Evolutionary conservation across 1,284 basidiomycete genomes (phyloP).

Genomic region (Gymnopus androsaceus): DNA sequence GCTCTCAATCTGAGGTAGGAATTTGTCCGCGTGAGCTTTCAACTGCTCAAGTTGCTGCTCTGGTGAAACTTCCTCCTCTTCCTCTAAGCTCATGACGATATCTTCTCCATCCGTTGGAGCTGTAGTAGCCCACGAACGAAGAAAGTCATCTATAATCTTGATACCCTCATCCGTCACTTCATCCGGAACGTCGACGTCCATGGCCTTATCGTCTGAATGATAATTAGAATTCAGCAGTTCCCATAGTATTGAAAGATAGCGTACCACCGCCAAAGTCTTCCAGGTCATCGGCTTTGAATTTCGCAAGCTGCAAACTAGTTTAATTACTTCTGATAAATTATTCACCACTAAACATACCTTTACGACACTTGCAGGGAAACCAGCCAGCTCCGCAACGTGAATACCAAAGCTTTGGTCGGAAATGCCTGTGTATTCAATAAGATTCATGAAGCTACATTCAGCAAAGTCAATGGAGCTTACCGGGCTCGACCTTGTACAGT

Average conservation of each 20-base stretch:
- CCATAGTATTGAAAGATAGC: slow-evolving; percentile 14
- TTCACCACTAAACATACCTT: slow-evolving; percentile 54
- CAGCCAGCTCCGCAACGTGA: slow-evolving; percentile 94
- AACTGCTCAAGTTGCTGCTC: slow-evolving; percentile 71
- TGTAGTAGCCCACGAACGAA: slow-evolving; percentile 69
- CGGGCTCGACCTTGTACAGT: slow-evolving; percentile 94
- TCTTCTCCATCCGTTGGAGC: slow-evolving; percentile 30
- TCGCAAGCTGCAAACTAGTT: slow-evolving; percentile 68
- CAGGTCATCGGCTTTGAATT: slow-evolving; percentile 92
- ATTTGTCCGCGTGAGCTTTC: slow-evolving; percentile 66
- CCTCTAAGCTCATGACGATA: slow-evolving; percentile 26
- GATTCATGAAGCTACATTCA: not conserved
- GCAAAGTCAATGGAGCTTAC: slow-evolving; percentile 40
- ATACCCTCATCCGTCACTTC: slow-evolving; percentile 80
- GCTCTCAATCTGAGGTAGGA: slow-evolving; percentile 65
- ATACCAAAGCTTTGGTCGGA: slow-evolving; percentile 99
- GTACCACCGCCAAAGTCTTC: slow-evolving; percentile 84
- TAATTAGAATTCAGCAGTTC: slow-evolving; percentile 1
- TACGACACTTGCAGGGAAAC: slow-evolving; percentile 94
- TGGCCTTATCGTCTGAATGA: slow-evolving; percentile 29
- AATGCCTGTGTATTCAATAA: slow-evolving; percentile 50
- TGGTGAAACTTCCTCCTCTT: slow-evolving; percentile 58
- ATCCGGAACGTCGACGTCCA: slow-evolving; percentile 52
- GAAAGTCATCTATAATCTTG: slow-evolving; percentile 77
- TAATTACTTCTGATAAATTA: not conserved